Base-by-base conservation (phyloP, 164 flowering plant genomes). In the Vitis rupestris region DNA sequence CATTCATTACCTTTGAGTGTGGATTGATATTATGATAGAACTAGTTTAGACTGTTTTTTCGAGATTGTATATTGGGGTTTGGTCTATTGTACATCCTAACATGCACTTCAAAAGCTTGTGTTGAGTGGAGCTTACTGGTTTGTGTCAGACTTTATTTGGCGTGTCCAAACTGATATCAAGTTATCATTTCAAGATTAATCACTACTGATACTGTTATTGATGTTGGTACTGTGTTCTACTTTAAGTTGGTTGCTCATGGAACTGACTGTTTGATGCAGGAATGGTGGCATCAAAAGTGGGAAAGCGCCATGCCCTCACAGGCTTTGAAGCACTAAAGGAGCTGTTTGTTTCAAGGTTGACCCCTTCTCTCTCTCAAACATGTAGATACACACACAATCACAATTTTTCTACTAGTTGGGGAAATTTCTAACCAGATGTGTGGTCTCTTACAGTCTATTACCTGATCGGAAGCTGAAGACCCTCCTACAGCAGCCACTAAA, bases 281-380 rank as follows among this genome's bases (percentile, higher is more conserved):
- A 79, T 93, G 94, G 93, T 93, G 74, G 81, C 96, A 19, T 89
- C 99, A 49, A 93, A 92, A 81, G 96, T 92, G 47, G 99, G 99
- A 66, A 96, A 96, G 78, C 94, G 98, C 16, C 95, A 89, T 82
- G 95, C 99, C 14, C 79, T 96, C 73, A 79, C 87, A 10, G 97
- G 94, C 1, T 89, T 93, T 87, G 97, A 96, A 74, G 91, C 95
- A 13, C 66, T 96, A 58, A 85, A 81, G 78, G 99, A 96, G 68
- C 77, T 93, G 68, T 96, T 96, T 73, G 56, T 86, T 74, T 79
- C 81, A 58, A 91, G 93, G 99, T 90, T 50, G 27, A 71, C 8
- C n/a, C 48, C 50, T 54, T 62, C 50, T 13, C 61, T 27, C 50
- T 44, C 53, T 59, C 63, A 27, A 0, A 31, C 53, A 37, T 37